These are phyloP conservation scores for Penicillium sp. DNA, from an alignment of 2,329 filamentous ascomycete species.

Conservation along the genomic window DNA sequence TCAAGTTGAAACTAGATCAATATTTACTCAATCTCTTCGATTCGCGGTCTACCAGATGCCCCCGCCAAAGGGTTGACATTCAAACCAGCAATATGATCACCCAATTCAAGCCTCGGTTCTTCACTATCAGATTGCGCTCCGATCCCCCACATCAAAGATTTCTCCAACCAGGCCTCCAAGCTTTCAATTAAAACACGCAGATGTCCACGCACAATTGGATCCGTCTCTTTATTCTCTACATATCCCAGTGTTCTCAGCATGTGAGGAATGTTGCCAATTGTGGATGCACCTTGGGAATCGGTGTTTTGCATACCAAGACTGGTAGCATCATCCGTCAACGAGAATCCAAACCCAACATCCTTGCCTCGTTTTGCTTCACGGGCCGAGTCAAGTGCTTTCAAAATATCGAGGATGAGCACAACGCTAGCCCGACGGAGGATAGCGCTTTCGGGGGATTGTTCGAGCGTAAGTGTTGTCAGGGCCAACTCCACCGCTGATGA, in stretches of 20 bases:
- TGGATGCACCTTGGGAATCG: constrained; percentile 18
- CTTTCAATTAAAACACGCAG: constrained; percentile 46
- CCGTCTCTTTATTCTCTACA: constrained; percentile 44
- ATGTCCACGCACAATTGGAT: constrained; percentile 46
- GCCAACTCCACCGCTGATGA: constrained; percentile 46
- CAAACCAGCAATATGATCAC: constrained; percentile 45
- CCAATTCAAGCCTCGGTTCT: constrained; percentile 37
- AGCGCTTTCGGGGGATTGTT: constrained; percentile 41
- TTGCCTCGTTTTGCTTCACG: constrained; percentile 34
- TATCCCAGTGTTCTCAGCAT: constrained; percentile 43
- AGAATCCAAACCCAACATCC: constrained; percentile 46
- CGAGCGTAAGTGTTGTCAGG: constrained; percentile 43
- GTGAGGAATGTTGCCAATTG: constrained; percentile 44
- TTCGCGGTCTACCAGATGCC: constrained; percentile 33
- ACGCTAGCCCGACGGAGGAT: constrained; percentile 48
- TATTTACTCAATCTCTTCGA: constrained; percentile 49
- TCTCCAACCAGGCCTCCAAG: constrained; percentile 49
- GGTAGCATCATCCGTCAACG: constrained; percentile 30
- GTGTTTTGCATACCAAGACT: neutral
- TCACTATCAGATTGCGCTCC: constrained; percentile 25
- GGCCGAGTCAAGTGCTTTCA: constrained; percentile 44
- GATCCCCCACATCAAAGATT: constrained; percentile 46
- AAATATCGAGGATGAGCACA: constrained; percentile 44
- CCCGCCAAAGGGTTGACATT: constrained; percentile 39
- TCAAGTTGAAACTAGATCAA: neutral